Conservation (phyloP, 352 stramenopile species). For the Globisporangium nunn region DNA sequence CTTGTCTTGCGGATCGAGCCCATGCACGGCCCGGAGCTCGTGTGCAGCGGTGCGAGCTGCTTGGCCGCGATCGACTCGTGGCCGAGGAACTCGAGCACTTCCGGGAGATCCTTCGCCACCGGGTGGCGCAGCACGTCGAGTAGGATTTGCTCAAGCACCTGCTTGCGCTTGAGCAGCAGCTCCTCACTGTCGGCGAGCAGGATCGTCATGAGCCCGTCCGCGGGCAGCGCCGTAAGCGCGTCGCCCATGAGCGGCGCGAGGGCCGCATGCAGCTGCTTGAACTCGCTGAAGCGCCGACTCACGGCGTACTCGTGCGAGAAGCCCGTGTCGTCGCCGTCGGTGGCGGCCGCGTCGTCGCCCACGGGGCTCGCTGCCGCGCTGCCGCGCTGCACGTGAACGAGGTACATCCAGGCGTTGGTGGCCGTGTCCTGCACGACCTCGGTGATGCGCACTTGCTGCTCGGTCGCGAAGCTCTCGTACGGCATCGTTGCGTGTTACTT, state of each 20-base stretch:
- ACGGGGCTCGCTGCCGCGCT: slow-evolving; percentile 17
- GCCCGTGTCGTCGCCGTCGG: slow-evolving; percentile 13
- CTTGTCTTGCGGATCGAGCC: slow-evolving; percentile 71
- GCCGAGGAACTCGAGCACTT: slow-evolving; percentile 60
- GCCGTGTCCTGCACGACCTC: slow-evolving; percentile 60
- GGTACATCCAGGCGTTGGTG: slow-evolving; percentile 64
- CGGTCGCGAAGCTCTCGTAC: slow-evolving; percentile 73
- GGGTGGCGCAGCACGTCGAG: slow-evolving; percentile 50
- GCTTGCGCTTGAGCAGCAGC: slow-evolving; percentile 51
- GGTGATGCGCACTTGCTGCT: slow-evolving; percentile 56
- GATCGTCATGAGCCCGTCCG: slow-evolving; percentile 70
- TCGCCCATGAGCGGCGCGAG: slow-evolving; percentile 52
- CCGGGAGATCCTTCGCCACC: slow-evolving; percentile 52
- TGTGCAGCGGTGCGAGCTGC: slow-evolving; percentile 35
- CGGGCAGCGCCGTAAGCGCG: slow-evolving; percentile 44
- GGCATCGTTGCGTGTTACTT: slow-evolving; percentile 26
- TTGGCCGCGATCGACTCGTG: slow-evolving; percentile 44
- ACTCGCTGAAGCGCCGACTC: slow-evolving; percentile 64
- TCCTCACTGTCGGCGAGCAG: slow-evolving; percentile 65
- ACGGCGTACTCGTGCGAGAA: slow-evolving; percentile 64
- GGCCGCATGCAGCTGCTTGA: slow-evolving; percentile 62
- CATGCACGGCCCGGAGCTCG: slow-evolving; percentile 39
- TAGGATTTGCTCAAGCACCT: slow-evolving; percentile 47
- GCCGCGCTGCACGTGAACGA: slow-evolving; percentile 55
- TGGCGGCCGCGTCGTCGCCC: slow-evolving; percentile 12